Conservation (phyloP, 2,329 filamentous ascomycete genomes). For the Phyllosticta capitalensis region DNA sequence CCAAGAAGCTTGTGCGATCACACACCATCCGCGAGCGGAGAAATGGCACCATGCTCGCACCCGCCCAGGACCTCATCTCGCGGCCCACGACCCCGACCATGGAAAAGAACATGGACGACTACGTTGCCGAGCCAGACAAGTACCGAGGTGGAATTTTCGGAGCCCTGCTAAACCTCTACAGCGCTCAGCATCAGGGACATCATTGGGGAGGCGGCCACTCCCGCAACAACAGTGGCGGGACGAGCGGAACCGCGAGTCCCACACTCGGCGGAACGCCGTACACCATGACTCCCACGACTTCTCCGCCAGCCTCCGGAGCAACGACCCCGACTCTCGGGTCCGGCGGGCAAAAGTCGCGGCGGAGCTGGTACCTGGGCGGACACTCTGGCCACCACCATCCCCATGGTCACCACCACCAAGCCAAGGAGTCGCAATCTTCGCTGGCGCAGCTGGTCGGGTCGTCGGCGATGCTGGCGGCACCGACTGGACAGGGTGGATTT, state of each 20-base stretch:
- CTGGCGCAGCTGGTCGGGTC: constrained; percentile 36
- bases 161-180: constrained; percentile 61
- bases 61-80: constrained; percentile 20
- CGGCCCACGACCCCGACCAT: constrained; percentile 40
- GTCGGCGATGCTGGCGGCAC: constrained; percentile 34
- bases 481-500: constrained; percentile 28
- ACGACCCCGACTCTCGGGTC: constrained; percentile 27
- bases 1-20: constrained; percentile 34
- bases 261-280: constrained; percentile 10
- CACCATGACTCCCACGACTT: constrained; percentile 28
- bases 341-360: constrained; percentile 14
- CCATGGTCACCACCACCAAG: constrained; percentile 23
- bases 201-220: neutral
- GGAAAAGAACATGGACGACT: constrained; percentile 46
- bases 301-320: constrained; percentile 34
- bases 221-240: constrained; percentile 3
- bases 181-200: neutral
- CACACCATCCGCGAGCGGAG: constrained; percentile 22
- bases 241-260: neutral
- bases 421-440: constrained; percentile 31
- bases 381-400: constrained; percentile 18
- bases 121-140: constrained; percentile 56
- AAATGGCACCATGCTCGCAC: constrained; percentile 1
- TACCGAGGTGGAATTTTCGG: constrained; percentile 67
- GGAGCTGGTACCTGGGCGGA: constrained; percentile 3